Evolutionary conservation across 495 filamentous ascomycete species (phyloP).

Genomic region (Penicillium waksmanii): DNA sequence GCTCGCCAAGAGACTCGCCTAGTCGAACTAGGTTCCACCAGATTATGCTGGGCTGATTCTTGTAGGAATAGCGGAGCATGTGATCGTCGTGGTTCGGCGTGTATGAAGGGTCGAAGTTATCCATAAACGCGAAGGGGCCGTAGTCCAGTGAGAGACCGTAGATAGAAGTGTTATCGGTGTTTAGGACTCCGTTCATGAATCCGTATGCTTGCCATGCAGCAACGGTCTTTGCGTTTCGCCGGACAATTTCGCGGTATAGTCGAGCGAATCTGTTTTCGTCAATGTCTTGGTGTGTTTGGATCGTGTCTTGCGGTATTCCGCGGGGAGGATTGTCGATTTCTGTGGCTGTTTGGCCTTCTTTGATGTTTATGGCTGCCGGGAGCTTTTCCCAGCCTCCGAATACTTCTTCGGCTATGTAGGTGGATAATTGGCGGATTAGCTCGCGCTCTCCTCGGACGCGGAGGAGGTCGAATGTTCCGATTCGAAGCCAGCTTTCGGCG

Average conservation of each 20-base stretch:
- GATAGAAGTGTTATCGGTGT: slow-evolving; percentile 95
- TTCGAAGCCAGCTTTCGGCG: slow-evolving; percentile 87
- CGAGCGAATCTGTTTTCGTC: slow-evolving; percentile 85
- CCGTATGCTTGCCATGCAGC: slow-evolving; percentile 96
- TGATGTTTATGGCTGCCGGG: slow-evolving; percentile 53
- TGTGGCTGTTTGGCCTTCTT: slow-evolving; percentile 40
- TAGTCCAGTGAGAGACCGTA: slow-evolving; percentile 89
- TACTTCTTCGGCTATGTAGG: slow-evolving; percentile 83
- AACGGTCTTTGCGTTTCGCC: slow-evolving; percentile 85
- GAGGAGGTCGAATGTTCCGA: slow-evolving; percentile 92
- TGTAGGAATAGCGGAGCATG: slow-evolving; percentile 83
- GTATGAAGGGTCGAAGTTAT: slow-evolving; percentile 91
- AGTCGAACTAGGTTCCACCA: slow-evolving; percentile 98
- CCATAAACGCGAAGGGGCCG: slow-evolving; percentile 95
- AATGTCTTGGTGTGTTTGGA: slow-evolving; percentile 64
- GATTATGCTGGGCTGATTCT: slow-evolving; percentile 92
- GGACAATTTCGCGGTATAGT: slow-evolving; percentile 84
- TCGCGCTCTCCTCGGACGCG: slow-evolving; percentile 78
- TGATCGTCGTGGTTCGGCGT: slow-evolving; percentile 97
- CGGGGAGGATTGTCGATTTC: slow-evolving; percentile 45
- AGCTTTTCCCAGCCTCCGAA: slow-evolving; percentile 82
- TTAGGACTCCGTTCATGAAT: slow-evolving; percentile 96
- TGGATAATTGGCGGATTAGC: slow-evolving; percentile 71
- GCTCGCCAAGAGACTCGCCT: slow-evolving; percentile 87
- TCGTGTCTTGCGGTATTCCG: slow-evolving; percentile 55